phyloP scores from a whole-genome alignment of 2,329 filamentous ascomycete genomes.

The Hirsutella rhossiliensis region DNA sequence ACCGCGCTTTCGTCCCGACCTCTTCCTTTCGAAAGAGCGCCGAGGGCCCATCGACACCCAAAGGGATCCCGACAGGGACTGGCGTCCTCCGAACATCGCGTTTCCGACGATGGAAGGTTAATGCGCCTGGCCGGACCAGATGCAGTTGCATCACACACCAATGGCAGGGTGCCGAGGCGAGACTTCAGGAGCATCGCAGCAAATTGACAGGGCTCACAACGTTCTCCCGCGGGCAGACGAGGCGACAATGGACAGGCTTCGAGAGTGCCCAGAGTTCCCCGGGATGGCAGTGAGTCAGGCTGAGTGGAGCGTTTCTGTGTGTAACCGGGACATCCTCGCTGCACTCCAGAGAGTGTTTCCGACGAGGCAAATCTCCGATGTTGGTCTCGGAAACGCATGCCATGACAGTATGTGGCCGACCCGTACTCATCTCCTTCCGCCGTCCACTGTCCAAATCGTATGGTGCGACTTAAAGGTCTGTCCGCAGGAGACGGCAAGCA shows the following conservation, averaged over 20 bases:
- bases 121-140: conserved; percentile 47
- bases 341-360: conserved; percentile 26
- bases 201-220: conserved; percentile 7
- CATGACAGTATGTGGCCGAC: conserved; percentile 37
- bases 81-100: conserved; percentile 34
- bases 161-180: conserved; percentile 26
- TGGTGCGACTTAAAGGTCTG: conserved; percentile 8
- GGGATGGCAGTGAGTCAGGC: conserved; percentile 25
- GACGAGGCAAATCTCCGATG: conserved; percentile 25
- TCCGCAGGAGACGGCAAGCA: conserved; percentile 10
- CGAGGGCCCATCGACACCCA: conserved; percentile 31
- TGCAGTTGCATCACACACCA: conserved; percentile 30
- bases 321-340: conserved; percentile 28
- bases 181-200: conserved; percentile 25
- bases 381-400: conserved; percentile 19
- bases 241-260: conserved; percentile 5
- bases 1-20: conserved; percentile 53
- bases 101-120: conserved; percentile 35
- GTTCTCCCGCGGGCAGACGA: not conserved
- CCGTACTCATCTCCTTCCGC: conserved; percentile 26
- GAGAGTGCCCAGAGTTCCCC: conserved; percentile 31
- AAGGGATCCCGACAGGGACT: conserved; percentile 22
- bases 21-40: conserved; percentile 23
- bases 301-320: conserved; percentile 30
- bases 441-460: conserved; percentile 5